Base-by-base conservation (phyloP, 768 basidiomycete species). In the Boletus barrowsii region DNA sequence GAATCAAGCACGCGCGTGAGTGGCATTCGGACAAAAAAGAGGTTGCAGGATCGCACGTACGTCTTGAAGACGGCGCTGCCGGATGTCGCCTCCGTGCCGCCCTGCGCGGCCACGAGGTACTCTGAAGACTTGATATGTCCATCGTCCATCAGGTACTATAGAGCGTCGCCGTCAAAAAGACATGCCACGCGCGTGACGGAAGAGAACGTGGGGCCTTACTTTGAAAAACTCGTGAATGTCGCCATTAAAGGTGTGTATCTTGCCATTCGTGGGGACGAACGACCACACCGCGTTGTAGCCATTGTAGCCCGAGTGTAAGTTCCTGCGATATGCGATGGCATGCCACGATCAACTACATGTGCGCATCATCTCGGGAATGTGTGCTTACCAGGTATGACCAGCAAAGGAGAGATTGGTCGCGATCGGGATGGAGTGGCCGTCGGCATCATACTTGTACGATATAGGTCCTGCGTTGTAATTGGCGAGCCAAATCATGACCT, bases 401-500 rank as follows among this genome's bases (percentile, higher is more conserved):
- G 71, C 79, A 47, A 87, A 57, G 24, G 60, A 61, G 42, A 87
- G 57, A 56, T 71, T 72, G 0, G 3, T 51, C 11, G 70, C 78
- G 18, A 78, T 70, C 36, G 84, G 75, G 26, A 72, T 61, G 1
- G 84, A 73, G 5, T 74, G 65, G 5, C 84, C 84, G 17, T 70
- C 49, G 0, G 75, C 66, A 61, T 69, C 68, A 63, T 83, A 86
- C 0, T 57, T 18, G 18, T 71, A 67, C 14, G 82, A 82, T 56
- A 86, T 84, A 1, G 86, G 86, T 3, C 76, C 76, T 4, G 83
- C 78, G 57, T 80, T 79, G 72, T 67, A 75, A 61, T 79, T 82
- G 1, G 75, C 83, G 14, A 86, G 76, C 86, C 85, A 86, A 55
- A 87, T 68, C 85, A 87, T 87, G 59, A 86, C 75, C 56, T 79